Conservation (phyloP, 2,329 filamentous ascomycete species). For the Ceratocystis destructans region DNA sequence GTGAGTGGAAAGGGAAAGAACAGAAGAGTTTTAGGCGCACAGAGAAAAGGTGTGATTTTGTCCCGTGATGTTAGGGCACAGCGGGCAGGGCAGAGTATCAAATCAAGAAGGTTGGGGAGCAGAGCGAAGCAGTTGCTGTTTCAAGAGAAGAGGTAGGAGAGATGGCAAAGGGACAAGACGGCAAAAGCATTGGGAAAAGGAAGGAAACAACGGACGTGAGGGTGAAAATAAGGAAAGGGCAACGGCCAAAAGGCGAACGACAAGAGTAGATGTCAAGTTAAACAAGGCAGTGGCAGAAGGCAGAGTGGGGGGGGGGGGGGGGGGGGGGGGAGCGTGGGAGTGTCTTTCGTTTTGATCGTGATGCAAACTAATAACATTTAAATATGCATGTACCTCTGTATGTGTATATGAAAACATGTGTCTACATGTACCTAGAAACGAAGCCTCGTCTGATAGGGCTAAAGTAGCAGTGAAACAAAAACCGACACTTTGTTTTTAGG, state of each 20-base stretch:
- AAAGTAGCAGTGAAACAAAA: conserved; percentile 8
- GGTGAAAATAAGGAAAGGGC: neutral
- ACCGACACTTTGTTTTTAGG: conserved; percentile 1
- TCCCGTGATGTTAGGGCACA: conserved; percentile 4
- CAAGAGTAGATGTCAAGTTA: neutral
- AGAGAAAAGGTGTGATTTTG: neutral
- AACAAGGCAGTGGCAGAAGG: neutral
- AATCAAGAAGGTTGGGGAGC: neutral
- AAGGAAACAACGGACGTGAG: neutral
- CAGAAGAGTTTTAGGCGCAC: neutral
- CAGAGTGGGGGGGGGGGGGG: neutral
- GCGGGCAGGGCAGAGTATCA: neutral
- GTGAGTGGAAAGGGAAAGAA: neutral
- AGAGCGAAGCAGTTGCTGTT: neutral
- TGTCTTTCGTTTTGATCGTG: neutral
- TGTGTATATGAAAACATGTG: neutral
- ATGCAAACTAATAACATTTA: neutral
- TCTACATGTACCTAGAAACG: neutral
- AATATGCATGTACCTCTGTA: neutral
- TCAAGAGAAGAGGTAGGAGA: neutral
- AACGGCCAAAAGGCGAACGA: neutral
- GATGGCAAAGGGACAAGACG: neutral
- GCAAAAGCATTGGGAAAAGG: neutral
- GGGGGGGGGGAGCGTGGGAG: neutral
- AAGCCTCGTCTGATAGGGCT: conserved; percentile 2